Conservation (phyloP, 1,284 basidiomycete genomes). For the Boletellus deceptivus region DNA sequence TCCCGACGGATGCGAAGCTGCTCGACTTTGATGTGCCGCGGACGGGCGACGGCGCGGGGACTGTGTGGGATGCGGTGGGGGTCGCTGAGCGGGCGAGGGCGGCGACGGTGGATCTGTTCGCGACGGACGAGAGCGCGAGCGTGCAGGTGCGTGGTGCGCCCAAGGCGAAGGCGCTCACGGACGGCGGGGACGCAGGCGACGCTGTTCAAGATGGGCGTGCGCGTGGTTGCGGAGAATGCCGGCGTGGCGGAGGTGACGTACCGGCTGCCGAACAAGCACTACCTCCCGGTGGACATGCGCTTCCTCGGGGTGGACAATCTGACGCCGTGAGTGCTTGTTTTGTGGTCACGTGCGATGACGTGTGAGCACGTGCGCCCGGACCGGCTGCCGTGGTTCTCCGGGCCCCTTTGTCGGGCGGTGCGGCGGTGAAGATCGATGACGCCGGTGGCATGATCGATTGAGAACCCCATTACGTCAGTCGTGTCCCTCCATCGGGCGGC, state of each 20-base stretch:
- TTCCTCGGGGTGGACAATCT: conserved; percentile 57
- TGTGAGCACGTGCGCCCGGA: conserved; percentile 23
- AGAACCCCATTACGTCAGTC: conserved; percentile 23
- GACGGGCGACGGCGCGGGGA: conserved; percentile 37
- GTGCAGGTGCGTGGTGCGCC: conserved; percentile 68
- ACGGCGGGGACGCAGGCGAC: conserved; percentile 60
- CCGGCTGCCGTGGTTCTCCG: conserved; percentile 2
- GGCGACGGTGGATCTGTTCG: conserved; percentile 81
- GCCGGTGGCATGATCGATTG: conserved; percentile 22
- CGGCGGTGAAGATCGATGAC: conserved; percentile 30
- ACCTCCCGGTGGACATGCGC: conserved; percentile 79
- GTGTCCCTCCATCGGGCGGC: conserved; percentile 1
- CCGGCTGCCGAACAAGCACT: conserved; percentile 91
- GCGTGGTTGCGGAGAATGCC: conserved; percentile 65
- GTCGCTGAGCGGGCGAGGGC: conserved; percentile 59
- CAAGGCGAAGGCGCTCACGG: background rate
- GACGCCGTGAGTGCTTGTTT: conserved; percentile 42
- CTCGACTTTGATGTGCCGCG: conserved; percentile 50
- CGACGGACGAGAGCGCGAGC: conserved; percentile 84
- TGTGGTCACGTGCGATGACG: background rate
- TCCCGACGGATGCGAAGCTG: conserved; percentile 48
- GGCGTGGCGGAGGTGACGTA: conserved; percentile 69
- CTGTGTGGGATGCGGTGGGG: conserved; percentile 58
- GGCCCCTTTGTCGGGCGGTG: conserved; percentile 10
- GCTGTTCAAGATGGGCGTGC: conserved; percentile 84